Conservation (phyloP, 768 basidiomycete genomes). For the Rhodotorula taiwanensis region DNA sequence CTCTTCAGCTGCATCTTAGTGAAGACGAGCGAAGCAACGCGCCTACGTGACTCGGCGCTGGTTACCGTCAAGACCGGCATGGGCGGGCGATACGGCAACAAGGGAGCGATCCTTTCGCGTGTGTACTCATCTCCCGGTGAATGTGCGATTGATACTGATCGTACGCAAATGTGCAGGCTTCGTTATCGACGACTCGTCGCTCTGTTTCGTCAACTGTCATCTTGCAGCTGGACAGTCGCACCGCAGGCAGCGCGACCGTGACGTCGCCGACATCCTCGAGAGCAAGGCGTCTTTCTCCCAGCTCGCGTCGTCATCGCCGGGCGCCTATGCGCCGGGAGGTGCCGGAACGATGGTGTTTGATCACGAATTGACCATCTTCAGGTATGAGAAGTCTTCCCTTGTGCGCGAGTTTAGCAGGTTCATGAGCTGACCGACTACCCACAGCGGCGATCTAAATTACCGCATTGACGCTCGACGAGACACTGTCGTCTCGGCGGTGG, state of each 20-base stretch:
- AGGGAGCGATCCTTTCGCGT: conserved; percentile 51
- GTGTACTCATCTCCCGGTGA: not conserved
- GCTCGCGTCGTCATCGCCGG: conserved; percentile 48
- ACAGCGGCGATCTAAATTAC: conserved; percentile 83
- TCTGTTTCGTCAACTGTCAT: conserved; percentile 95
- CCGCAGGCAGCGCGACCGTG: conserved; percentile 72
- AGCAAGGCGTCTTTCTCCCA: conserved; percentile 62
- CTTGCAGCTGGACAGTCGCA: conserved; percentile 82
- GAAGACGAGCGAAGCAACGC: conserved; percentile 55
- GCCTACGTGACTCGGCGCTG: conserved; percentile 49
- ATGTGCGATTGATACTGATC: not conserved
- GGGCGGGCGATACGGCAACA: conserved; percentile 89
- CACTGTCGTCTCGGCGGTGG: conserved; percentile 62
- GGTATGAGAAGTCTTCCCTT: not conserved
- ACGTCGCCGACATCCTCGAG: conserved; percentile 80
- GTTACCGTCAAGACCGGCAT: conserved; percentile 85
- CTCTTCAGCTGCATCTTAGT: conserved; percentile 69
- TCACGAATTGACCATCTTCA: conserved; percentile 84
- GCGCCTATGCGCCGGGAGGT: conserved; percentile 79
- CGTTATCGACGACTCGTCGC: conserved; percentile 80
- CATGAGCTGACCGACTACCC: not conserved
- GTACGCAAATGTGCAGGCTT: conserved; percentile 50
- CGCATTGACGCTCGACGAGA: conserved; percentile 91
- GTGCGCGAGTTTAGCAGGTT: not conserved
- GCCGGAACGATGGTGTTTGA: conserved; percentile 89